Conservation (phyloP, 306 rosid species). For the Prunus campanulata region DNA sequence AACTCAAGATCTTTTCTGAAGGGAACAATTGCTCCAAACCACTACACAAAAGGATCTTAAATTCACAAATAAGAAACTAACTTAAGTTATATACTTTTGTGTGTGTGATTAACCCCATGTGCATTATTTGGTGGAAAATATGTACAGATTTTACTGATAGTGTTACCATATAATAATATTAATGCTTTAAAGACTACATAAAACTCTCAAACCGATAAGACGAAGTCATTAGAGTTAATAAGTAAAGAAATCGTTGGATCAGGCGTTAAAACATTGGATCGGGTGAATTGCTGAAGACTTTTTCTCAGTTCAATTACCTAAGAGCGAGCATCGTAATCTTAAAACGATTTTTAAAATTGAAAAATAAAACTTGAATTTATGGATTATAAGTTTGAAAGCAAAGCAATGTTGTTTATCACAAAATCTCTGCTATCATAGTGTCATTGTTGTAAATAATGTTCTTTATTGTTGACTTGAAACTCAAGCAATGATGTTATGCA, state of each 20-base stretch:
- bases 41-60: too few species aligned
- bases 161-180: too few species aligned
- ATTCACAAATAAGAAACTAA: background rate
- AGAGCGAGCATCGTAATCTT: slow-evolving; percentile 5
- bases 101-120: too few species aligned
- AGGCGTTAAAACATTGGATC: background rate
- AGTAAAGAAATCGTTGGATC: slow-evolving; percentile 10
- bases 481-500: background rate
- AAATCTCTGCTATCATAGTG: too few species aligned
- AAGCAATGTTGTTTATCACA: too few species aligned
- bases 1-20: accelerated
- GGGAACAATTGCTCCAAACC: too few species aligned
- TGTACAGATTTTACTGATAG: background rate
- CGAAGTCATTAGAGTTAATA: background rate
- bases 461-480: background rate
- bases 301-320: background rate
- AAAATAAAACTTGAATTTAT: background rate
- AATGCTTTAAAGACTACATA: background rate
- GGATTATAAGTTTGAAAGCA: background rate
- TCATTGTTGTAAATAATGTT: background rate
- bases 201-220: background rate
- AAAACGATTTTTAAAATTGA: background rate
- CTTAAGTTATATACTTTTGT: too few species aligned
- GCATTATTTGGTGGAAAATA: too few species aligned
- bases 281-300: background rate